A percentile compares a stretch with the other conserved stretches of the same genome.
Conservation (phyloP, 176 grass and related monocot species). For the Cenchrus fungigraminus region DNA sequence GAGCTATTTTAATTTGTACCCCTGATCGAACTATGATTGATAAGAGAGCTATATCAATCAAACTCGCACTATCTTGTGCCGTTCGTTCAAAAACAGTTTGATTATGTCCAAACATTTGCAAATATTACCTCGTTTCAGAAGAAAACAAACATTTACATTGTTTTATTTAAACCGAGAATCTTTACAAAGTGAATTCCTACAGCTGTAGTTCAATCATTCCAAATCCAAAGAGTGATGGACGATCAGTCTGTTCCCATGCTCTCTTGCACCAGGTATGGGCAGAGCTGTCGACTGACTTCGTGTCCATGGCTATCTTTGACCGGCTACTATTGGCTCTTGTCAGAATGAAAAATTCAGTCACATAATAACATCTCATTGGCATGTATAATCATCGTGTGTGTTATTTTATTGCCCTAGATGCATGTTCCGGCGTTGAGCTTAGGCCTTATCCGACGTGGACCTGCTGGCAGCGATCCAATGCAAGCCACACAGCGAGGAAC, state of each 20-base stretch:
- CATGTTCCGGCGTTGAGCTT: background rate
- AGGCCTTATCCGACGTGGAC: too few relatives aligned
- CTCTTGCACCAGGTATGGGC: conserved; percentile 41
- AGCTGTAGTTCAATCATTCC: conserved; percentile 17
- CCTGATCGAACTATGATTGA: conserved; percentile 9
- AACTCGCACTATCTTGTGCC: too few relatives aligned
- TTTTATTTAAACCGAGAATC: conserved; percentile 5
- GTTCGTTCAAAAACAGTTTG: too few relatives aligned
- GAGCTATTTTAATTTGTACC: conserved; percentile 36
- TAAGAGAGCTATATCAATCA: too few relatives aligned
- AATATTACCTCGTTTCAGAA: too few relatives aligned
- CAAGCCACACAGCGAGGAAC: too few relatives aligned
- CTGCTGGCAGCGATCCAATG: background rate
- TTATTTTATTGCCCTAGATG: background rate
- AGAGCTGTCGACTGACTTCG: conserved; percentile 38
- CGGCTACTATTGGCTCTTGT: conserved; percentile 5
- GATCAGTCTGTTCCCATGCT: conserved; percentile 41
- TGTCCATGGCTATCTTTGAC: conserved; percentile 39
- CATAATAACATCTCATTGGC: background rate
- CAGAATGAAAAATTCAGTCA: background rate
- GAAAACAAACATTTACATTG: background rate
- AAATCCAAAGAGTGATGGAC: conserved; percentile 35
- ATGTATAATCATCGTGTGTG: background rate
- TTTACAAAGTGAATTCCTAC: conserved; percentile 16
- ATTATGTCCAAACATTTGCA: too few relatives aligned